Conservation (phyloP, 2,329 filamentous ascomycete species). For the Helicocarpus griseus region DNA sequence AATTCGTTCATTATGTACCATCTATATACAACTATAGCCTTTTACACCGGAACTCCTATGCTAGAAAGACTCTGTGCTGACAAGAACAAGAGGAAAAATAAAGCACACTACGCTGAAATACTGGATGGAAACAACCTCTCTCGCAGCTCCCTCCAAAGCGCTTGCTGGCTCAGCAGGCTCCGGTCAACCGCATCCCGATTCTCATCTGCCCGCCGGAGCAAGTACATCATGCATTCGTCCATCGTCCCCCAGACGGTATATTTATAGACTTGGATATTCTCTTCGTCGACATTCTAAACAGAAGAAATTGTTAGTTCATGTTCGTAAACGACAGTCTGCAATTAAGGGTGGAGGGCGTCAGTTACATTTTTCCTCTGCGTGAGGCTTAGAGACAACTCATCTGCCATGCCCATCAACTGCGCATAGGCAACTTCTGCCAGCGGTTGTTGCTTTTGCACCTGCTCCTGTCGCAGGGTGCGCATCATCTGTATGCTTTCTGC, state of each 20-base stretch:
- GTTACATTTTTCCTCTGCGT: conserved; percentile 29
- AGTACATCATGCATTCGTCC: conserved; percentile 51
- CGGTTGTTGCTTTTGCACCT: conserved; percentile 38
- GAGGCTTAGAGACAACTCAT: conserved; percentile 65
- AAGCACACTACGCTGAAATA: no score
- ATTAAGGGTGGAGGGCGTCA: neutral
- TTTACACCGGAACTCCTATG: neutral
- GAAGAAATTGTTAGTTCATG: neutral
- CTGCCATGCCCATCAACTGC: conserved; percentile 91
- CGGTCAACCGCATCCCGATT: conserved; percentile 55
- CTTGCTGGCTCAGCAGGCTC: conserved; percentile 20
- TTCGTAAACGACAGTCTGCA: neutral
- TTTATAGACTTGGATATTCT: conserved; percentile 46
- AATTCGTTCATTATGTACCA: no score
- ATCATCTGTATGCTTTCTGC: conserved; percentile 43
- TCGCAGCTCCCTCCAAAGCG: conserved; percentile 13
- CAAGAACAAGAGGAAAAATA: no score
- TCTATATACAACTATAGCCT: no score
- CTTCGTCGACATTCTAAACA: conserved; percentile 5
- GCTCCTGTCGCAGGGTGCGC: conserved; percentile 34
- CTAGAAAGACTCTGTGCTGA: neutral
- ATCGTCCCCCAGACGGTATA: conserved; percentile 51
- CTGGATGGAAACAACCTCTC: conserved; percentile 4
- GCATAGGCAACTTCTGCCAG: conserved; percentile 51
- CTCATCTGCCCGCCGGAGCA: conserved; percentile 59